Evolutionary conservation across 2,329 filamentous ascomycete species (phyloP), one percentile per base, ranked within the genome.

Genomic region (Microdochium bolleyi): DNA sequence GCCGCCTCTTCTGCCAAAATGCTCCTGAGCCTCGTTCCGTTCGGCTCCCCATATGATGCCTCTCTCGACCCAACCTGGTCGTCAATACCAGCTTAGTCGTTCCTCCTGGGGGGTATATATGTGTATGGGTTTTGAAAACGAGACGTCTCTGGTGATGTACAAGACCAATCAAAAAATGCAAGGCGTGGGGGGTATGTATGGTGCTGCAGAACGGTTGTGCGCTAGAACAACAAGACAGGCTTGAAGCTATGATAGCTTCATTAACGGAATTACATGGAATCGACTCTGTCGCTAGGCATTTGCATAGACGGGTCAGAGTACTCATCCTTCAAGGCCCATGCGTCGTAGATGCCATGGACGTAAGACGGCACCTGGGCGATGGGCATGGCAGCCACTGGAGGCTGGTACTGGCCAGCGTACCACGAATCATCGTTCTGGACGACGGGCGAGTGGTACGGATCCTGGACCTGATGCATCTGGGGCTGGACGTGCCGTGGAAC

Each of bases 211-310:
- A 24, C 5, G 7, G 19, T 46, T 19, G 21, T 46, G 41, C 41
- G n/a, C 21, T 22, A 19, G 34, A 38, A 38, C 34, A 46, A 19
- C n/a, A 38, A 41, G 22, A 19, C 21, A 46, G 41, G 19, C 16
- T 4, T 7, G 41, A 46, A 46, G 5, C 41, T 4, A 22, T 19
- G 16, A 16, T 41, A 19, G 19, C 41, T 16, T 16, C 10, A 41
- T 5, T 4, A 22, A 19, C 21, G 7, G 21, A 46, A 7, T 72
- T 68, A 83, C 68, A 84, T 71, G 55, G 69, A 76, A 58, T 81
- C 78, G 56, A 84, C 76, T 50, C 81, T 71, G 44, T 73, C 77
- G 61, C 79, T 83, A 11, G 81, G 82, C 66, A 84, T 72, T 64
- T 82, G 80, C 68, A 83, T 75, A 10, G 75, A 72, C 21, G 76